Percentiles rank a stretch among this genome's conserved stretches.
Evolutionary conservation across 768 basidiomycete genomes (phyloP).

Genomic region (Mrakia gelida): DNA sequence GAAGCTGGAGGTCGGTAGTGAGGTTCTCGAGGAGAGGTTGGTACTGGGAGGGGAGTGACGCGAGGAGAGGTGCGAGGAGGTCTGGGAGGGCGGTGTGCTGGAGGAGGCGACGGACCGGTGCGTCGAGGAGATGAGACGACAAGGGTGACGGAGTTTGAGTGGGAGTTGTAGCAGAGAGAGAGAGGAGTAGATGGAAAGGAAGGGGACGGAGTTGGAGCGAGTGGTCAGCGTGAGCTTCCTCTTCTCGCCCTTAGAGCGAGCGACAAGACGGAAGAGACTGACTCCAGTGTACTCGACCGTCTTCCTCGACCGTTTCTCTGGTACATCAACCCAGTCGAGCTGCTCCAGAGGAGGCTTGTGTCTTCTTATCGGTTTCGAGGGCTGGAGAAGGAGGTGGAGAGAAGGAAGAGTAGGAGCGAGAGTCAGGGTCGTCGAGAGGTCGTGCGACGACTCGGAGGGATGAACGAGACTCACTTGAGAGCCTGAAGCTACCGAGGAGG

Average conservation of each 20-base stretch:
- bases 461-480: no score
- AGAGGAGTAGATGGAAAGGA: background rate
- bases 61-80: background rate
- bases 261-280: background rate
- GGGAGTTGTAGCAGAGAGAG: background rate
- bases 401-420: background rate
- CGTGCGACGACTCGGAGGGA: no score
- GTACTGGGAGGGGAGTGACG: background rate
- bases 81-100: background rate
- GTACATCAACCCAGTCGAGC: background rate
- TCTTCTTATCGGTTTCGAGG: background rate
- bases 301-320: background rate
- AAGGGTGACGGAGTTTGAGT: background rate
- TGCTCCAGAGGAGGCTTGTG: background rate
- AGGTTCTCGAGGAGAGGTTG: background rate
- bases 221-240: background rate
- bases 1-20: constrained; percentile 3
- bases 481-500: no score
- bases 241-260: background rate
- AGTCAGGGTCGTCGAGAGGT: background rate
- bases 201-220: background rate
- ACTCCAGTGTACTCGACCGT: background rate
- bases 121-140: background rate
- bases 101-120: background rate
- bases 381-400: background rate